Conservation (phyloP, 2,329 filamentous ascomycete species). For the Endoconidiophora laricicola region DNA sequence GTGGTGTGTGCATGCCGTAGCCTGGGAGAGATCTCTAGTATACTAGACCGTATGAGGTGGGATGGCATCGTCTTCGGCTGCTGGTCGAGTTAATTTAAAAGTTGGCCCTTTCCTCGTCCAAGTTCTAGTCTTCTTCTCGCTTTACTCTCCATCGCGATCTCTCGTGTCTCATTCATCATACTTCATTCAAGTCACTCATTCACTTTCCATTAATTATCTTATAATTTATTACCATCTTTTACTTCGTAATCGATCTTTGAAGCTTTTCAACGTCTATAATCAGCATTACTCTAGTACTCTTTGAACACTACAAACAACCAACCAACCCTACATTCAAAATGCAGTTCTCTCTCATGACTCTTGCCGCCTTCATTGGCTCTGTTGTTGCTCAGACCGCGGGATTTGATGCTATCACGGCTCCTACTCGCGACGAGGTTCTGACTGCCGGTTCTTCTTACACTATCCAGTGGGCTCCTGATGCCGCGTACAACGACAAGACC, state of each 20-base stretch:
- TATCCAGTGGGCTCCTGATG: constrained; percentile 32
- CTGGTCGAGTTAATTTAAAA: constrained; percentile 4
- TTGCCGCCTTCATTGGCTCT: constrained; percentile 32
- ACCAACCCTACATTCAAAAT: constrained; percentile 27
- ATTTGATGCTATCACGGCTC: constrained; percentile 38
- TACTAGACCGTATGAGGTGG: neutral
- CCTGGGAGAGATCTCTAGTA: neutral
- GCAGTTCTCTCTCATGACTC: constrained; percentile 31
- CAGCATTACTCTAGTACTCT: constrained; percentile 2
- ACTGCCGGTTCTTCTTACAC: constrained; percentile 31
- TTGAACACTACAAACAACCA: constrained; percentile 9
- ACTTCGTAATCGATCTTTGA: neutral
- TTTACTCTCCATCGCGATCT: constrained; percentile 8
- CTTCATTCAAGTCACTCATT: constrained; percentile 12
- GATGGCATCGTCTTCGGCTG: neutral
- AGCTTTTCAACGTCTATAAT: constrained; percentile 2
- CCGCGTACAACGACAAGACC: constrained; percentile 25
- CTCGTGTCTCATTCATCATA: constrained; percentile 4
- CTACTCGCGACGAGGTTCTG: constrained; percentile 27
- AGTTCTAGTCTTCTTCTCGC: neutral
- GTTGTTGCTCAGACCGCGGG: constrained; percentile 36
- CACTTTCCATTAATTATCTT: neutral
- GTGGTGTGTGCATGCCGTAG: neutral
- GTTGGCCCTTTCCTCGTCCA: constrained; percentile 8
- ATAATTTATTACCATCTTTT: neutral